These are phyloP conservation scores for Chrysanthemum seticuspe DNA, from an alignment of 129 eudicot genomes.

Conservation along the genomic window DNA sequence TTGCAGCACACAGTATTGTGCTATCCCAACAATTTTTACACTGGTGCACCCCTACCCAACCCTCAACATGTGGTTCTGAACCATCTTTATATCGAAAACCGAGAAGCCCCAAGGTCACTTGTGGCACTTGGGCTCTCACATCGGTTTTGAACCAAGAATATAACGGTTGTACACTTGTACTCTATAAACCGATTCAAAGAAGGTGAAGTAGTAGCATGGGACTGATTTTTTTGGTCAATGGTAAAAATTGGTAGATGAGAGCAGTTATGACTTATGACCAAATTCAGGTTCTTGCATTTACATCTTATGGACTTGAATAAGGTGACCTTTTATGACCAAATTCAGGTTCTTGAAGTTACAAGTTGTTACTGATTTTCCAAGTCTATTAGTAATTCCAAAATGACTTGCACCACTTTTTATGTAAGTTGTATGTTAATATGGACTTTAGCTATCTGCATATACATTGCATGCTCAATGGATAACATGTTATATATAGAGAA, in stretches of 20 bases:
- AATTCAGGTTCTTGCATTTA: not conserved
- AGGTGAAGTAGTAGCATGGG: slow-evolving; percentile 42
- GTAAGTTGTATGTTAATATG: not conserved
- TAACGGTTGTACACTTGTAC: slow-evolving; percentile 70
- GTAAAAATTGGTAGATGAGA: not conserved
- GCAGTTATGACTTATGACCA: no score
- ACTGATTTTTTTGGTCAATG: not conserved
- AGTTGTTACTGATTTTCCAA: not conserved
- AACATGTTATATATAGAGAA: no score
- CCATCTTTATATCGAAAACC: slow-evolving; percentile 52
- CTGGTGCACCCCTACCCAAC: slow-evolving; percentile 28
- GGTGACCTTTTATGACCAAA: not conserved
- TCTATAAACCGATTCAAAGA: slow-evolving; percentile 71
- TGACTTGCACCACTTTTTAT: not conserved
- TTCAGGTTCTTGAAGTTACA: not conserved
- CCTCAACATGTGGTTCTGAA: slow-evolving; percentile 70
- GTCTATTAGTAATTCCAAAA: not conserved
- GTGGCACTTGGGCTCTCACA: slow-evolving; percentile 72
- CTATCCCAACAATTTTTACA: slow-evolving; percentile 28
- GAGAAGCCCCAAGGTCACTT: slow-evolving; percentile 56
- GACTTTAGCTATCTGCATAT: not conserved
- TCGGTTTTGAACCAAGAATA: not conserved
- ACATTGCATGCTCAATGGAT: no score
- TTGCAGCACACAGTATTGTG: slow-evolving; percentile 52
- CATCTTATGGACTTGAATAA: slow-evolving; percentile 8